These are phyloP conservation scores for Wickerhamiella hasegawae DNA, from an alignment of 805 yeast genomes.

Conservation along the genomic window DNA sequence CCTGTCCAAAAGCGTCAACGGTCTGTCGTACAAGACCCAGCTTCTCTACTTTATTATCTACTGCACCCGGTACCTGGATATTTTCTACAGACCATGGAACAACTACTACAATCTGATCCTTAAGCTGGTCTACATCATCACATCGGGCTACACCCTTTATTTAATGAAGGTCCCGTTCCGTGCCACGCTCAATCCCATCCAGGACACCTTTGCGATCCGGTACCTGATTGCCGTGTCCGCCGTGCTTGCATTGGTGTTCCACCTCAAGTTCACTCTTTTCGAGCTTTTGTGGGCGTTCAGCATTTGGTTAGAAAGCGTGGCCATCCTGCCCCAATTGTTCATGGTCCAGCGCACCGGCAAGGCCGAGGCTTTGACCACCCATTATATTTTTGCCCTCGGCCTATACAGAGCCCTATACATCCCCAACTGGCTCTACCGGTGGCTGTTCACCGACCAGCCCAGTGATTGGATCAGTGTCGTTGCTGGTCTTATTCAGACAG, in stretches of 20 bases:
- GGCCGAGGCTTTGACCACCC: slow-evolving; percentile 74
- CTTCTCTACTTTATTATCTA: slow-evolving; percentile 59
- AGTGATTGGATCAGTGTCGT: slow-evolving; percentile 60
- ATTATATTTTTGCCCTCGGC: slow-evolving; percentile 89
- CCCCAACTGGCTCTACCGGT: slow-evolving; percentile 92
- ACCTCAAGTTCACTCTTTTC: slow-evolving; percentile 40
- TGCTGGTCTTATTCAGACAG: slow-evolving; percentile 77
- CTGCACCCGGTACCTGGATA: slow-evolving; percentile 54
- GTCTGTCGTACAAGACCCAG: slow-evolving; percentile 84
- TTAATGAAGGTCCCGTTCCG: slow-evolving; percentile 50
- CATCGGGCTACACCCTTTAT: slow-evolving; percentile 61
- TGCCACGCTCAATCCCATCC: slow-evolving; percentile 38
- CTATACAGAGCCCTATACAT: slow-evolving; percentile 76
- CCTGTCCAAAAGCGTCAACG: slow-evolving; percentile 49
- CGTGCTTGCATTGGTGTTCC: slow-evolving; percentile 43
- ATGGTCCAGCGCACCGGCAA: slow-evolving; percentile 80
- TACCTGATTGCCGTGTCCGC: slow-evolving; percentile 53
- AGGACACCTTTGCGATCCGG: slow-evolving; percentile 59
- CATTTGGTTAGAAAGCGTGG: slow-evolving; percentile 83
- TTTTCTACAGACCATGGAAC: slow-evolving; percentile 26
- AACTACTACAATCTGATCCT: slow-evolving; percentile 60
- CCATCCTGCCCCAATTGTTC: slow-evolving; percentile 84
- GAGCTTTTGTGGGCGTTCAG: slow-evolving; percentile 72
- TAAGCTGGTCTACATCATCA: slow-evolving; percentile 66
- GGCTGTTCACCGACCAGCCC: slow-evolving; percentile 24